Evolutionary conservation across 768 basidiomycete species (phyloP).

Genomic region (Auricularia sp.): DNA sequence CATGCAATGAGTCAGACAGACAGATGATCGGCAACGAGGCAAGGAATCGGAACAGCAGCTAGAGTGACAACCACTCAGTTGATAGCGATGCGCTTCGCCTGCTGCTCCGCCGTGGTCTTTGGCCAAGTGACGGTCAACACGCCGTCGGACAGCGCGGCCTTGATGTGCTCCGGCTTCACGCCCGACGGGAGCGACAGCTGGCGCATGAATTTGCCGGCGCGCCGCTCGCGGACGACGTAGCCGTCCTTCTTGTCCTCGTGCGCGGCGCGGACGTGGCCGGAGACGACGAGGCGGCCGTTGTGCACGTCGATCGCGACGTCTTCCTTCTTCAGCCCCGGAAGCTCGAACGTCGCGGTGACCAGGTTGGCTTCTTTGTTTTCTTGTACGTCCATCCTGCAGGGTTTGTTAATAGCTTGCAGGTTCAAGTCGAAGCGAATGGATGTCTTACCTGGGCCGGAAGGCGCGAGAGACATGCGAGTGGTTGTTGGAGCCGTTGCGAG

Average conservation of each 20-base stretch:
- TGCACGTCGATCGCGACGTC: slow-evolving; percentile 24
- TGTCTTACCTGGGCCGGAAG: background rate
- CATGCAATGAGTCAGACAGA: too few species aligned
- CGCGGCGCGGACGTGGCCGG: slow-evolving; percentile 30
- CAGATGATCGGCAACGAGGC: too few species aligned
- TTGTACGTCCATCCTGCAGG: slow-evolving; percentile 30
- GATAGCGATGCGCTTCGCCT: slow-evolving; percentile 34
- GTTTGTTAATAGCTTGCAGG: too few species aligned
- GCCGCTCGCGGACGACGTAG: slow-evolving; percentile 36
- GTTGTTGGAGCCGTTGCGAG: too few species aligned
- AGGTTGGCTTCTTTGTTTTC: slow-evolving; percentile 30
- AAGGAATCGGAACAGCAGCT: too few species aligned
- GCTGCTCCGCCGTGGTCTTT: slow-evolving; percentile 30
- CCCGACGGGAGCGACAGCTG: background rate
- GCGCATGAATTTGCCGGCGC: slow-evolving; percentile 20
- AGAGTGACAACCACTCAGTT: background rate
- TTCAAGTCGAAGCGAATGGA: too few species aligned
- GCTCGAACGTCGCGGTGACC: slow-evolving; percentile 44
- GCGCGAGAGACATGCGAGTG: background rate
- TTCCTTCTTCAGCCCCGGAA: slow-evolving; percentile 43
- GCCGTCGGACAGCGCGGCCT: slow-evolving; percentile 37
- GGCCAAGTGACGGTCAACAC: slow-evolving; percentile 40
- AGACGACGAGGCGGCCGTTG: slow-evolving; percentile 36
- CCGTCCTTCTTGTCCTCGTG: slow-evolving; percentile 20
- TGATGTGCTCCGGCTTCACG: slow-evolving; percentile 33